A percentile compares a stretch with the other conserved stretches of the same genome.
Evolutionary conservation across 305 asterid genomes (phyloP).

Genomic region (Fraxinus nigra): DNA sequence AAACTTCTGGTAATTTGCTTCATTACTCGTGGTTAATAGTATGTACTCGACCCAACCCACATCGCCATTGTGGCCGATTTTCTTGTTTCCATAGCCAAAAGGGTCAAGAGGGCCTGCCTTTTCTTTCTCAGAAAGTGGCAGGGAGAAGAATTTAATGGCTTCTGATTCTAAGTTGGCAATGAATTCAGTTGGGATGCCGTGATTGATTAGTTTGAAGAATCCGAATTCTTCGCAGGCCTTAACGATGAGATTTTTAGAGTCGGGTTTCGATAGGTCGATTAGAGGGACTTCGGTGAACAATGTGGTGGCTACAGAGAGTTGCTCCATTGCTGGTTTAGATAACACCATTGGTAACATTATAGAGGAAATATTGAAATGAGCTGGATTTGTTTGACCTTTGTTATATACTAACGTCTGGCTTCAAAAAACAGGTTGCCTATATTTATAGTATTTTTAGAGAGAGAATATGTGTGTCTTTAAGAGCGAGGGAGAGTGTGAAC

Average conservation of each 20-base stretch:
- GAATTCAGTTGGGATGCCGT: conserved; percentile 57
- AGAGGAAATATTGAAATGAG: conserved; percentile 10
- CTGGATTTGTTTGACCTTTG: background rate
- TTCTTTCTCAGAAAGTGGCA: conserved; percentile 49
- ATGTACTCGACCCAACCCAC: conserved; percentile 68
- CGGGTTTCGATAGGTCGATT: conserved; percentile 75
- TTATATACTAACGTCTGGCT: background rate
- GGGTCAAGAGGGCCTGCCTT: conserved; percentile 72
- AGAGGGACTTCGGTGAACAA: conserved; percentile 51
- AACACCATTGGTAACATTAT: conserved; percentile 33
- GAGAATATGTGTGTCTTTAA: background rate
- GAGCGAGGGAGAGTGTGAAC: background rate
- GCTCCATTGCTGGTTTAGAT: conserved; percentile 50
- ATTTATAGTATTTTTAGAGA: background rate
- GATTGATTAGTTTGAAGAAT: conserved; percentile 73
- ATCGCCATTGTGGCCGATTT: conserved; percentile 62
- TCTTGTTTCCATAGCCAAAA: conserved; percentile 71
- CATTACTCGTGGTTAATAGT: conserved; percentile 42
- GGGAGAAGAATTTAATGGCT: conserved; percentile 60
- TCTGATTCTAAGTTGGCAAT: conserved; percentile 54
- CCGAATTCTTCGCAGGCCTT: conserved; percentile 83
- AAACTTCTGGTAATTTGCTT: conserved; percentile 43
- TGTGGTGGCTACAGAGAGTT: conserved; percentile 35
- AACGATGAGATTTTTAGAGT: conserved; percentile 55
- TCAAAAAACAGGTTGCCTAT: background rate